Base-by-base conservation (phyloP, 2,329 filamentous ascomycete genomes). In the Aspergillus fumigatus region DNA sequence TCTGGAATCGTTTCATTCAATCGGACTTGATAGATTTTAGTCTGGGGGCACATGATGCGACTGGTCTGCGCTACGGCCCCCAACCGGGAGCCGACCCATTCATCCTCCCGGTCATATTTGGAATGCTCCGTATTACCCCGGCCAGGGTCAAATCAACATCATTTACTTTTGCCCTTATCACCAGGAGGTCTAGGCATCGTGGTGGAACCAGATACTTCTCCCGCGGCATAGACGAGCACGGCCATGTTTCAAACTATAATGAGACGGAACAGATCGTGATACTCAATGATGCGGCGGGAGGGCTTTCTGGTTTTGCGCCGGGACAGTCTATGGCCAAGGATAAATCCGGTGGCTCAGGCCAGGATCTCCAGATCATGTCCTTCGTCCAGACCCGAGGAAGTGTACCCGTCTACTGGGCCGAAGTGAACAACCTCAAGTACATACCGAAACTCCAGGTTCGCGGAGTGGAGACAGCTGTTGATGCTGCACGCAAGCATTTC, bases 201-300 rank as follows among this genome's bases (percentile, higher is more conserved):
- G 92, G 88, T 38, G 94, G 94, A 48, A 97, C 94, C 17, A 83
- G 95, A 70, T 97, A 97, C 77, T 94, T 99, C 72, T 95, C 94
- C 2, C 87, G 94, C 62, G 94, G 94, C 52, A 85, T 97, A 49
- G 93, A 99, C 70, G 92, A 96, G 62, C 82, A 94, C 59, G 94
- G 94, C 25, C 86, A 97, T 72, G 94, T 94, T n/a, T 91, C 94
- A 63, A 99, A 99, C 73, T 99, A 93, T 82, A 99, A 99, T 71
- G 94, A 99, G 80, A 97, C 94, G 0, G 94, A 99, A 72, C 94
- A 99, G 72, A 81, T 94, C 35, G 82, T 96, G 59, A 85, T 99
- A 40, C 76, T 97, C 64, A 97, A 97, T 67, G 94, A 97, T 74
- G 82, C 84, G 50, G 82, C 82, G 3, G 85, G 85, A 56, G 88